These are phyloP conservation scores for Conticribra guillardii DNA, from an alignment of 108 stramenopile species.

Conservation along the genomic window DNA sequence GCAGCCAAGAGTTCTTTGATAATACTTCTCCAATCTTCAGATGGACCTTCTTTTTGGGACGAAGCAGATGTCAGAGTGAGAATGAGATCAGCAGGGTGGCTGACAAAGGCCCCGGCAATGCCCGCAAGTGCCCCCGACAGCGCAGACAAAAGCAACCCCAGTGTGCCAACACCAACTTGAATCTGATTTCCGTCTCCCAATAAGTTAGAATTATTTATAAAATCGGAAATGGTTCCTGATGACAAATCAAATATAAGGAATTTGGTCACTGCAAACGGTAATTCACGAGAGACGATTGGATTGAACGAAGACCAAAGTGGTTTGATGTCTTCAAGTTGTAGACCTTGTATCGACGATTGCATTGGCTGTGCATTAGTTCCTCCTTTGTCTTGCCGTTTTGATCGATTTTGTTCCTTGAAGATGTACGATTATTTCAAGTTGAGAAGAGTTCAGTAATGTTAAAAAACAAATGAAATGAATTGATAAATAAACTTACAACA, in stretches of 20 bases:
- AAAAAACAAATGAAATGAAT: too few relatives aligned
- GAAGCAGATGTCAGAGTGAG: conserved; percentile 79
- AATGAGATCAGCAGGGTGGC: conserved; percentile 90
- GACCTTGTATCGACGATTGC: conserved; percentile 3
- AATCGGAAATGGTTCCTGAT: conserved; percentile 53
- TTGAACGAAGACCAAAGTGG: conserved; percentile 80
- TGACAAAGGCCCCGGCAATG: conserved; percentile 78
- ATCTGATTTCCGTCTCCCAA: conserved; percentile 63
- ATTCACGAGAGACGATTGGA: conserved; percentile 84
- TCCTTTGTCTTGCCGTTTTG: conserved; percentile 10
- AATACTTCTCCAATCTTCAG: conserved; percentile 71
- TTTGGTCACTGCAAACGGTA: conserved; percentile 88
- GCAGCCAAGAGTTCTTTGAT: conserved; percentile 66
- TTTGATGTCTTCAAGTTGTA: conserved; percentile 45
- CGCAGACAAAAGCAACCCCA: conserved; percentile 77
- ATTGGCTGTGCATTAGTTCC: conserved; percentile 1
- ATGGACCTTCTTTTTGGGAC: conserved; percentile 26
- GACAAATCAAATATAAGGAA: conserved; percentile 85
- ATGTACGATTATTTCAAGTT: background rate
- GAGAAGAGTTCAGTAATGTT: too few relatives aligned
- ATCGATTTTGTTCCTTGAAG: conserved; percentile 41
- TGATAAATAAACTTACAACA: conserved; percentile 58
- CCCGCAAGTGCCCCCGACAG: conserved; percentile 82
- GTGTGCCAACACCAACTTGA: conserved; percentile 79
- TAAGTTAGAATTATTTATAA: conserved; percentile 60